phyloP scores from a whole-genome alignment of 176 grass and related monocot species.

The Bolboschoenus planiculmis region DNA sequence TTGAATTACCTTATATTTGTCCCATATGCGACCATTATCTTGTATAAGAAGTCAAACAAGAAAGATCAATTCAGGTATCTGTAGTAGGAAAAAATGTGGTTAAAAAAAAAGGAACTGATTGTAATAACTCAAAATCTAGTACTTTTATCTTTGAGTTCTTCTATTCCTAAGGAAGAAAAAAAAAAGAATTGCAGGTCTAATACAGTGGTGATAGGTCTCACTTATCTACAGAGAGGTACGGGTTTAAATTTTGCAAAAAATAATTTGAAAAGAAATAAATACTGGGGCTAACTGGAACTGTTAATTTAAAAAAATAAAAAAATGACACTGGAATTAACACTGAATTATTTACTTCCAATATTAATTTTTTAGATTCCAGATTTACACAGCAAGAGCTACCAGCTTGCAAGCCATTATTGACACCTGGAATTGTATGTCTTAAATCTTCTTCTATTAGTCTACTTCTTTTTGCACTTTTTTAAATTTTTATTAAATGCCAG shows the following conservation, averaged over 20 bases:
- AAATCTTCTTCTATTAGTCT: background rate
- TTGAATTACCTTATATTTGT: background rate
- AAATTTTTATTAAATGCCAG: background rate
- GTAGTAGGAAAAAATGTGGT: background rate
- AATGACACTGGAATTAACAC: too few relatives aligned
- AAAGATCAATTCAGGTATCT: background rate
- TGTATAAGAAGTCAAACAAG: background rate
- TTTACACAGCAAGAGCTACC: conserved; percentile 94
- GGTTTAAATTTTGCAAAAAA: too few relatives aligned
- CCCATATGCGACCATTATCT: background rate
- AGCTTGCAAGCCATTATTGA: conserved; percentile 83
- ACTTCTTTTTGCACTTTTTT: background rate
- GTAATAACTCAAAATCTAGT: background rate
- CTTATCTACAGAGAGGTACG: too few relatives aligned
- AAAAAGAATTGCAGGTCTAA: too few relatives aligned
- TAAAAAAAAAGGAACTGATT: background rate
- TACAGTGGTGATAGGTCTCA: too few relatives aligned
- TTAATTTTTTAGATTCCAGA: conserved; percentile 71
- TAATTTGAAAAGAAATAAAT: too few relatives aligned
- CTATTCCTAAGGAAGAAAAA: background rate
- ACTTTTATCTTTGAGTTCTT: background rate
- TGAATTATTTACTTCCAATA: background rate
- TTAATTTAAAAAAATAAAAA: too few relatives aligned
- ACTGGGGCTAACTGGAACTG: too few relatives aligned
- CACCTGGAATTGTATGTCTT: conserved; percentile 63